Conservation (phyloP, 2,329 filamentous ascomycete genomes). For the Mollisiaceae sp. region DNA sequence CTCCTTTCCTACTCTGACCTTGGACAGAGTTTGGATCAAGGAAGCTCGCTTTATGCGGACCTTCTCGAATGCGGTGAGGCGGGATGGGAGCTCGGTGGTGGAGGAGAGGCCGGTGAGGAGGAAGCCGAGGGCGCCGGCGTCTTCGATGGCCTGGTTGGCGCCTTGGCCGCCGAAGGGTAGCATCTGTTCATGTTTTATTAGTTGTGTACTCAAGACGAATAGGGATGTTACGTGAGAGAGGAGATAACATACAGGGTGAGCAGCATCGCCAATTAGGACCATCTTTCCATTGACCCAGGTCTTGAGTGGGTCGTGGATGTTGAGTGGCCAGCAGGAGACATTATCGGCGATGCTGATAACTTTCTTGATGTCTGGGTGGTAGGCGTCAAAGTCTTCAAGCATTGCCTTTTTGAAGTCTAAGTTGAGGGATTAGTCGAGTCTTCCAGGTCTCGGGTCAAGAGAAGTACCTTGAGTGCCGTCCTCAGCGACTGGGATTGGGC, state of each 20-base stretch:
- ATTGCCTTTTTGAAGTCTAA: conserved; percentile 3
- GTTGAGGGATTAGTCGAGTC: not conserved
- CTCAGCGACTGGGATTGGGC: not conserved
- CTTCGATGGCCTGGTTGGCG: conserved; percentile 2
- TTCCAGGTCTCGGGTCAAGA: not conserved
- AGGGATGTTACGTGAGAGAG: not conserved
- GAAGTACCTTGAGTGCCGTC: not conserved
- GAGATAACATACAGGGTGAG: not conserved
- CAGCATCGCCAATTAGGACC: not conserved
- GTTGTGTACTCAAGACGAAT: not conserved
- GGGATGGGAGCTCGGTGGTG: not conserved
- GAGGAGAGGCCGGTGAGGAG: not conserved
- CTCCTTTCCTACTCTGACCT: conserved; percentile 4
- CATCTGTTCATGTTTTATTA: not conserved
- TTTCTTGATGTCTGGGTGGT: conserved; percentile 8
- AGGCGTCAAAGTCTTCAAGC: not conserved
- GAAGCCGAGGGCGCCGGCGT: not conserved
- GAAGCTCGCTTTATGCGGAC: not conserved
- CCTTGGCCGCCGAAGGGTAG: conserved; percentile 1
- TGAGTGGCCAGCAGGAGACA: conserved; percentile 8
- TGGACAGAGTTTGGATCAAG: not conserved
- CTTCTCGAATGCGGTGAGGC: not conserved
- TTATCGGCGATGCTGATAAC: not conserved
- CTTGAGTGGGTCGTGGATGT: conserved; percentile 3
- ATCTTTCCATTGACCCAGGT: conserved; percentile 5